Conservation (phyloP, 2,329 filamentous ascomycete species). For the Penicillium aurantiogriseum region DNA sequence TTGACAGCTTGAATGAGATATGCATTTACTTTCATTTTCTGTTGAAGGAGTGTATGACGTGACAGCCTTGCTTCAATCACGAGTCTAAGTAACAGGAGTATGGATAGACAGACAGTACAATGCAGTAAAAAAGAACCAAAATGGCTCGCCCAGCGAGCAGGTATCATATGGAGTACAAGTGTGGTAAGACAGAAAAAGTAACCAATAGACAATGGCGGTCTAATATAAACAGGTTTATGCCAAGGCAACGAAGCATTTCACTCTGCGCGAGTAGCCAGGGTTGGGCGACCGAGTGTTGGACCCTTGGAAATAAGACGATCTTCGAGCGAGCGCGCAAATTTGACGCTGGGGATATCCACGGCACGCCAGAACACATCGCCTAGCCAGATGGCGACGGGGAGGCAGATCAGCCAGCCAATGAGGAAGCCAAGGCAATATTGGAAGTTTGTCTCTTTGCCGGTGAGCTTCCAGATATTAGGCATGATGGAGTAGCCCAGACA, state of each 20-base stretch:
- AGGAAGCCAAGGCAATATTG: slow-evolving; percentile 42
- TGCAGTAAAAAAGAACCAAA: slow-evolving; percentile 2
- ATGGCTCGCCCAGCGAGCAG: slow-evolving; percentile 8
- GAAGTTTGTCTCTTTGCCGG: slow-evolving; percentile 40
- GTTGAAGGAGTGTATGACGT: neutral
- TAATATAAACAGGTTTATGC: neutral
- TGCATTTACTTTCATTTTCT: neutral
- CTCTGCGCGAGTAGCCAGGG: slow-evolving; percentile 2
- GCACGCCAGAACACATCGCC: slow-evolving; percentile 60
- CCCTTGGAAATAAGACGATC: slow-evolving; percentile 29
- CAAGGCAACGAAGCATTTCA: slow-evolving; percentile 1
- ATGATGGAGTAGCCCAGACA: slow-evolving; percentile 45
- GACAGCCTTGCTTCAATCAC: neutral
- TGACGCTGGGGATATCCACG: slow-evolving; percentile 54
- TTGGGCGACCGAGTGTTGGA: slow-evolving; percentile 7
- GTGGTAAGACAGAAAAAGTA: neutral
- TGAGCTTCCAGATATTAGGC: slow-evolving; percentile 42
- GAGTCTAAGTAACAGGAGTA: neutral
- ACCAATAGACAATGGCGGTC: neutral
- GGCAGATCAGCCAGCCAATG: slow-evolving; percentile 41
- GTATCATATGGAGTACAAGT: slow-evolving; percentile 1
- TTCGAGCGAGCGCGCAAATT: slow-evolving; percentile 53
- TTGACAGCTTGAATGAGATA: neutral
- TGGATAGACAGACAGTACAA: neutral
- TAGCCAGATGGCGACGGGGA: slow-evolving; percentile 51